Evolutionary conservation across 176 grass and related monocot species (phyloP), one percentile per base, ranked within the genome.

Genomic region (Oryza glaberrima): DNA sequence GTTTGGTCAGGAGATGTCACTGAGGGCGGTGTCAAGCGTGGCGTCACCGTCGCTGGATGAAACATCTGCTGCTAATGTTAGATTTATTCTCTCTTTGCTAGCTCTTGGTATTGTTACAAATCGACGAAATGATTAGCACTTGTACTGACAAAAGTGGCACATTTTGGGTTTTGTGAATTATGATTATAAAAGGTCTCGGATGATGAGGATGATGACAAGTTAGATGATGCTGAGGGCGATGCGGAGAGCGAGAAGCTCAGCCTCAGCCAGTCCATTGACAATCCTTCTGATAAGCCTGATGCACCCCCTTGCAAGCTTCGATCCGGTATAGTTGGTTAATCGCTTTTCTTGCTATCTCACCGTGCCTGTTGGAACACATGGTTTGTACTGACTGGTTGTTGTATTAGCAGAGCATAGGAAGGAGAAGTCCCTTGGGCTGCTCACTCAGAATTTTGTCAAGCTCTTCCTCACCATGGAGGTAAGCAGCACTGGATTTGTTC

Each of bases 381-480:
- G 16, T 77, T n/a, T 69, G 61, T 52, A 28, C 6, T 26, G 43
- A 71, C 40, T 41, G 15, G 4, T 82, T 20, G 3, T 9, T 68
- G 23, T 75, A 77, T 88, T 79, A 67, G 12, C 69, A 82, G 89
- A 92, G 70, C 88, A 92, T 44, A 92, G 94, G 69, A 95, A 89
- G 85, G 96, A 95, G 84, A 99, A 99, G 72, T 99, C 93, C 0
- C 91, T 99, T 3, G 93, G 96, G 25, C 40, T 90, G 17, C 93
- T 99, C 46, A 96, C 96, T 35, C 93, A 95, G 78, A 96, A 99
- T 85, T 99, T 99, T 54, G 94, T 99, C 11, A 99, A 94, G 80
- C 90, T 99, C 40, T 92, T 99, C 82, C 89, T 99, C 65, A 96
- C 85, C 17, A 87, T 92, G 87, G 85, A 92, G 84, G 96, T 96